A percentile compares a stretch with the other conserved stretches of the same genome.
These are phyloP conservation scores for Dipteronia sinensis DNA, from an alignment of 345 rosid genomes.

Conservation along the genomic window DNA sequence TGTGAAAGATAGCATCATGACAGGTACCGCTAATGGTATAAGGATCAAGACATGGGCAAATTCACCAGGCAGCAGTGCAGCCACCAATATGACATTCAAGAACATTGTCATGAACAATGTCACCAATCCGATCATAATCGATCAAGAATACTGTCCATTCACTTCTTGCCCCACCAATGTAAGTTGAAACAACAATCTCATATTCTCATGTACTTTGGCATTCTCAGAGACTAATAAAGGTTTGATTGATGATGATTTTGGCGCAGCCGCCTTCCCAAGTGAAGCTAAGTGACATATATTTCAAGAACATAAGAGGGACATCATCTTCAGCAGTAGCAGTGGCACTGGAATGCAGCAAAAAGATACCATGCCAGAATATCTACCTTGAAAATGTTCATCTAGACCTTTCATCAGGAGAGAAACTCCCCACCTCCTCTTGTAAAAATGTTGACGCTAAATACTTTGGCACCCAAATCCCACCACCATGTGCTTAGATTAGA, in stretches of 20 bases:
- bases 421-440: conserved; percentile 47
- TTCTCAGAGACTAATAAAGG: neutral
- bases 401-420: conserved; percentile 39
- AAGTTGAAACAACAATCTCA: conserved; percentile 13
- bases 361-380: conserved; percentile 34
- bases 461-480: conserved; percentile 57
- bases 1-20: conserved; percentile 53
- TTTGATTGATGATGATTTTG: neutral
- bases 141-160: conserved; percentile 58
- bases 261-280: conserved; percentile 36
- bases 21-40: conserved; percentile 48
- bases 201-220: neutral
- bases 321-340: conserved; percentile 38
- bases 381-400: conserved; percentile 55
- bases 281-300: conserved; percentile 29
- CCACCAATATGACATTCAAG: conserved; percentile 60
- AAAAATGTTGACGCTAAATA: conserved; percentile 53
- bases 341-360: conserved; percentile 33
- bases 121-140: conserved; percentile 58
- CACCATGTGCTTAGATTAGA: conserved; percentile 40
- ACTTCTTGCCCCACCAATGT: conserved; percentile 47
- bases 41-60: conserved; percentile 72
- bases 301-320: conserved; percentile 44
- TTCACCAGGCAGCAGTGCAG: conserved; percentile 53
- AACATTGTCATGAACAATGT: conserved; percentile 55